Evolutionary conservation across 805 yeast genomes (phyloP).

Genomic region (Schizosaccharomyces cryophilus): DNA sequence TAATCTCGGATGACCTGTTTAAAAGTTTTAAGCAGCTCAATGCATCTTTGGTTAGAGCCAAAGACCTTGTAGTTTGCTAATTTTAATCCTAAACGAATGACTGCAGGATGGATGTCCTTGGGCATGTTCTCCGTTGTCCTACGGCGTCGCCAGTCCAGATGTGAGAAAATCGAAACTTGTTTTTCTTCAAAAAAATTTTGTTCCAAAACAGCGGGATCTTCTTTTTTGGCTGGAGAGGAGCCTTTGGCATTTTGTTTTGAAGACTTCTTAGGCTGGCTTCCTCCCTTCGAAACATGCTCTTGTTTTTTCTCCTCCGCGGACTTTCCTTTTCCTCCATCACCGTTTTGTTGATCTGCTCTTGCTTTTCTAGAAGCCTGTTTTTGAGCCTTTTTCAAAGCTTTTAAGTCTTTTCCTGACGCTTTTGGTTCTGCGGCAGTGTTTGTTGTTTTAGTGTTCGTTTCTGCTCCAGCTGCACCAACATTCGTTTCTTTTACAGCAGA

Average conservation of each 20-base stretch:
- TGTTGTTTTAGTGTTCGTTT: not conserved
- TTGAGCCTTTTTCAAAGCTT: not conserved
- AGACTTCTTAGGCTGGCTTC: not conserved
- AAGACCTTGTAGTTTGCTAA: conserved; percentile 65
- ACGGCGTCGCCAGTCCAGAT: conserved; percentile 14
- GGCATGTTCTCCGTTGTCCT: conserved; percentile 26
- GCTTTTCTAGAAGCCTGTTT: not conserved
- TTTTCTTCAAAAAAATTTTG: not conserved
- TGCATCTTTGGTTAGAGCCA: conserved; percentile 71
- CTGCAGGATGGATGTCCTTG: conserved; percentile 68
- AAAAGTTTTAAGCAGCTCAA: conserved; percentile 65
- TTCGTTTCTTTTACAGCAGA: not conserved
- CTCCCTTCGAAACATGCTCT: not conserved
- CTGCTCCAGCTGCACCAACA: not conserved
- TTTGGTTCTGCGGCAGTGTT: not conserved
- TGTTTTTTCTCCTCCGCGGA: not conserved
- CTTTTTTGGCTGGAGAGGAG: not conserved
- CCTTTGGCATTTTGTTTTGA: not conserved
- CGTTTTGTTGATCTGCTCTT: not conserved
- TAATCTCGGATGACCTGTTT: conserved; percentile 54
- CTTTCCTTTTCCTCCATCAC: not conserved
- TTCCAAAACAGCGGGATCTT: not conserved
- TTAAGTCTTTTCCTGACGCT: not conserved
- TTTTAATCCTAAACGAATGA: conserved; percentile 52
- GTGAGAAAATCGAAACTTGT: conserved; percentile 14